Percentiles rank a stretch among this genome's conserved stretches.
Conservation (phyloP, 1,284 basidiomycete species). For the Pulveroboletus sp. region DNA sequence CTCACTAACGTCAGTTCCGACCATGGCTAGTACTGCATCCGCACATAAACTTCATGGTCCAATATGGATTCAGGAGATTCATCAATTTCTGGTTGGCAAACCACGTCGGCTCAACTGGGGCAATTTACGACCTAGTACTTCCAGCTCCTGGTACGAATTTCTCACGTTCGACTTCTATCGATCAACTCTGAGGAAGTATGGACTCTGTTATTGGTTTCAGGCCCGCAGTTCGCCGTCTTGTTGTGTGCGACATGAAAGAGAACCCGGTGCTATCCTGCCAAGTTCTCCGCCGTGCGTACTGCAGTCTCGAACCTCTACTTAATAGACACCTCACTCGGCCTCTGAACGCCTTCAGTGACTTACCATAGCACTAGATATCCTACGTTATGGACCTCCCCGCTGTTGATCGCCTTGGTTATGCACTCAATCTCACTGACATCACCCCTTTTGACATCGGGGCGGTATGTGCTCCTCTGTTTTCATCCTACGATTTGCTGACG, state of each 20-base stretch:
- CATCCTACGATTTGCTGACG: not conserved
- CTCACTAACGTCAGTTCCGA: too few species aligned
- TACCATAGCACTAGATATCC: not conserved
- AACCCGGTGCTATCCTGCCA: not conserved
- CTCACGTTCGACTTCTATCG: not conserved
- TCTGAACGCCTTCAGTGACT: not conserved
- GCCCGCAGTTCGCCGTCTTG: not conserved
- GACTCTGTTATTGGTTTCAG: not conserved
- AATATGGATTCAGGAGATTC: too few species aligned
- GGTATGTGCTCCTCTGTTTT: not conserved
- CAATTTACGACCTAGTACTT: not conserved
- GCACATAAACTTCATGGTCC: too few species aligned
- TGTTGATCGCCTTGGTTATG: slow-evolving; percentile 10
- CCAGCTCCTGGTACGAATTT: not conserved
- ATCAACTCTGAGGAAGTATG: not conserved
- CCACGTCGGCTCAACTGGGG: not conserved
- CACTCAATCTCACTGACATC: slow-evolving; percentile 5
- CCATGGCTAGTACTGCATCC: too few species aligned
- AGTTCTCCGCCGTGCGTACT: not conserved
- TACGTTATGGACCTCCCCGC: slow-evolving; percentile 1
- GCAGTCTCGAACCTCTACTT: not conserved
- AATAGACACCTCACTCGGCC: not conserved
- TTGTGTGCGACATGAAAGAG: not conserved
- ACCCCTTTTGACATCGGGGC: slow-evolving; percentile 7
- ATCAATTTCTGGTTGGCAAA: not conserved